These are phyloP conservation scores for Ustilago loliicola DNA, from an alignment of 1,284 basidiomycete species.

Conservation along the genomic window DNA sequence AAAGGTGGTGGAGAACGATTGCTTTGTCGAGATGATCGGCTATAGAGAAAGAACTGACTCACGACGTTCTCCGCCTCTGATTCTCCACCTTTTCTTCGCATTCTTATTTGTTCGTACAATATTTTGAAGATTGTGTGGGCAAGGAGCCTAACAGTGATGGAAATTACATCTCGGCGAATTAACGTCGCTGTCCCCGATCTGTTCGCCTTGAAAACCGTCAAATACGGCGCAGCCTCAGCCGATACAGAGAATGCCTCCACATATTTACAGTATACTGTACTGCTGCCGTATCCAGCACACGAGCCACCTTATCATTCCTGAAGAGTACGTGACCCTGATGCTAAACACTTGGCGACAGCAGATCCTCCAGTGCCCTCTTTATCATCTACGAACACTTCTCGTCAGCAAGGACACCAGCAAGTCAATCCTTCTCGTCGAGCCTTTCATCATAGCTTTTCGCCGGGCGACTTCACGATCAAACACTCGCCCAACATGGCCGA, in stretches of 20 bases:
- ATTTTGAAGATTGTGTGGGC: not conserved
- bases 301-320: conserved; percentile 5
- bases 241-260: not conserved
- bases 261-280: conserved; percentile 3
- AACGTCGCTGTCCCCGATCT: not conserved
- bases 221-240: conserved; percentile 11
- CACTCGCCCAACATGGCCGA: conserved; percentile 13
- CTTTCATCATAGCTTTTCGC: no score
- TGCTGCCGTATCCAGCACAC: conserved; percentile 1
- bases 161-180: conserved; percentile 13
- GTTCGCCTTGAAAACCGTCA: not conserved
- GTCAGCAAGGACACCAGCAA: no score
- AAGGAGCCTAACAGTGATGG: not conserved
- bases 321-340: not conserved
- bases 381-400: not conserved
- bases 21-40: not conserved
- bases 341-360: not conserved
- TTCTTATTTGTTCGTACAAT: not conserved
- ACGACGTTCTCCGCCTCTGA: not conserved
- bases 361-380: no score
- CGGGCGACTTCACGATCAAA: no score
- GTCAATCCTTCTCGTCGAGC: no score
- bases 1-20: not conserved
- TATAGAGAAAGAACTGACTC: conserved; percentile 9
- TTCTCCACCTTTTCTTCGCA: conserved; percentile 15